Base-by-base conservation (phyloP, 2,329 filamentous ascomycete species). In the Colletotrichum sp. region DNA sequence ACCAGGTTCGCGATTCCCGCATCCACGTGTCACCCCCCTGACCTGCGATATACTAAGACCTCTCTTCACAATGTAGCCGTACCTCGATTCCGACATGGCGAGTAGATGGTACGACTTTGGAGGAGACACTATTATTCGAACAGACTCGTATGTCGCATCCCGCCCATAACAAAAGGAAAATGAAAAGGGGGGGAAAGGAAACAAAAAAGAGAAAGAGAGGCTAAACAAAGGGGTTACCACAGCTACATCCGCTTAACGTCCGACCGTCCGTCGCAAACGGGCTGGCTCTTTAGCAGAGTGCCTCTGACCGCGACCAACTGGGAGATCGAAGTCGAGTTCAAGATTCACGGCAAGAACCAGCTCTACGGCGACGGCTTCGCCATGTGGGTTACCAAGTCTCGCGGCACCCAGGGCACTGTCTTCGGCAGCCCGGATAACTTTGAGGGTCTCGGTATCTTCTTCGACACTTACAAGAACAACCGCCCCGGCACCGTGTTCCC, bases 391-490 rank as follows among this genome's bases (percentile, higher is more conserved):
- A 99, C 96, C 79, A 98, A 98, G 86, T 93, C 98, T 86, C 95
- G 97, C 78, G 96, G 92, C 36, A 91, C 93, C 80, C 86, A 89
- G 75, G 97, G 97, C 18, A 90, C 93, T 13, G 96, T 99, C 48
- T 99, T 99, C 85, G 97, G 97, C 67, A 93, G 93, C 79, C 89
- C 90, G 34, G 96, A 99, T 86, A 92, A 92, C 78, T 99, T 99
- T 80, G 96, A 99, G 84, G 97, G 97, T 6, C 90, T 99, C 63
- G 97, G 96, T 71, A 91, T 99, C 85, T 99, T 98, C 88, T 92
- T 99, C 87, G 97, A 99, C 84, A 99, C 97, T 60, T 99, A 99
- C 90, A 99, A 99, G 92, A 99, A 99, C 89, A 98, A 98, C 88
- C 93, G 97, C 16, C 96, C 97, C 1, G 97, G 97, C 58, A 94